Percentiles rank a stretch among this genome's conserved stretches.
These are phyloP conservation scores for Lathyrus sativus DNA, from an alignment of 306 rosid species.

Conservation along the genomic window DNA sequence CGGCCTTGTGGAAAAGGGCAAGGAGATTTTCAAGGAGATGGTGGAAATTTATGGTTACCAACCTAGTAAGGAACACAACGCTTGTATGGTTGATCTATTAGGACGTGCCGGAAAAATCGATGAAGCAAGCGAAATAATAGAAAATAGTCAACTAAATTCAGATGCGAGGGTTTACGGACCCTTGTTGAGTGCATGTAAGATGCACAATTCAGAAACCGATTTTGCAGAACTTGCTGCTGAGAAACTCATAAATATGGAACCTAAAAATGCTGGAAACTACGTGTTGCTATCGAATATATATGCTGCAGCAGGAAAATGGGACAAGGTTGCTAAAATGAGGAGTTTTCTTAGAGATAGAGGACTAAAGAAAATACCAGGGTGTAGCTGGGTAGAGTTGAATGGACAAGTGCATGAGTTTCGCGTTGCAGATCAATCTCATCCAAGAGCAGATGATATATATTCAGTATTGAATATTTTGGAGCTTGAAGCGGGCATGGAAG, in stretches of 20 bases:
- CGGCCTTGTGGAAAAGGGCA: slow-evolving; percentile 65
- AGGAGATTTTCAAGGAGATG: slow-evolving; percentile 68
- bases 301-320: slow-evolving; percentile 88
- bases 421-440: slow-evolving; percentile 74
- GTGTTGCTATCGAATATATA: slow-evolving; percentile 73
- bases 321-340: slow-evolving; percentile 71
- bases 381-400: slow-evolving; percentile 75
- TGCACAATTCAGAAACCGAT: slow-evolving; percentile 50
- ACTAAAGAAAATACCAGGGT: slow-evolving; percentile 69
- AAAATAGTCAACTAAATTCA: slow-evolving; percentile 57
- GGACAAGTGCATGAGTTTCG: slow-evolving; percentile 67
- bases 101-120: slow-evolving; percentile 69
- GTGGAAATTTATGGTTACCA: slow-evolving; percentile 50
- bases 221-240: slow-evolving; percentile 73
- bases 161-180: slow-evolving; percentile 82
- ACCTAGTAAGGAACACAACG: slow-evolving; percentile 76
- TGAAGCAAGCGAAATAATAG: slow-evolving; percentile 64
- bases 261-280: slow-evolving; percentile 76
- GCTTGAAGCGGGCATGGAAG: slow-evolving; percentile 52
- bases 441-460: slow-evolving; percentile 58
- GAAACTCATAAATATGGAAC: slow-evolving; percentile 73
- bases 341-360: slow-evolving; percentile 64
- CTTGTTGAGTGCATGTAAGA: slow-evolving; percentile 70
- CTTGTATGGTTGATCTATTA: slow-evolving; percentile 73
- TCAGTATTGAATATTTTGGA: slow-evolving; percentile 50